A percentile compares a stretch with the other conserved stretches of the same genome.
Evolutionary conservation across 257 asterid species (phyloP).

Genomic region (Scutellaria barbata): DNA sequence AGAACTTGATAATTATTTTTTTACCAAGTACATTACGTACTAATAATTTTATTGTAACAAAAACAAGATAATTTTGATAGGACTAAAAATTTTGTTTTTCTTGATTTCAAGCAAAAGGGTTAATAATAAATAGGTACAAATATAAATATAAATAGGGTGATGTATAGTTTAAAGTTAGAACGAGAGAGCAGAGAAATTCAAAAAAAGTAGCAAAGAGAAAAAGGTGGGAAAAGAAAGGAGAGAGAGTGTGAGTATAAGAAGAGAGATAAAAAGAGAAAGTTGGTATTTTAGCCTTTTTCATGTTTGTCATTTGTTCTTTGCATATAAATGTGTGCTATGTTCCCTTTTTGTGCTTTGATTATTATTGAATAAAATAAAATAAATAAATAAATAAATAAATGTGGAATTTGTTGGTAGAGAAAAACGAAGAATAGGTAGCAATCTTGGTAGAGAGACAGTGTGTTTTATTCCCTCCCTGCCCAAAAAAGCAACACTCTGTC

Average conservation of each 20-base stretch:
- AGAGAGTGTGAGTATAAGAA: conserved; percentile 23
- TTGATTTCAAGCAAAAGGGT: too few relatives aligned
- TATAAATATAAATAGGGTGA: too few relatives aligned
- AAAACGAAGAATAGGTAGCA: conserved; percentile 24
- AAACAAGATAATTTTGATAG: too few relatives aligned
- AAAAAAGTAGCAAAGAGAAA: conserved; percentile 45
- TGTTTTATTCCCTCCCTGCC: conserved; percentile 47
- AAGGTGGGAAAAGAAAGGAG: conserved; percentile 36
- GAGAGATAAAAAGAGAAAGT: conserved; percentile 49
- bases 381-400: too few relatives aligned
- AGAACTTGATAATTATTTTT: too few relatives aligned
- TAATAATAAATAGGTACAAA: too few relatives aligned
- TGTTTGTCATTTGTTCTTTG: conserved; percentile 60
- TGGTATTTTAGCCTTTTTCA: conserved; percentile 50
- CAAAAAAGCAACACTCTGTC: conserved; percentile 65
- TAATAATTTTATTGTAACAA: too few relatives aligned
- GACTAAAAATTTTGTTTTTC: too few relatives aligned
- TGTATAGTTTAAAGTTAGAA: conserved; percentile 18
- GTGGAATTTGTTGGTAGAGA: too few relatives aligned
- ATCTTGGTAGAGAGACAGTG: conserved; percentile 53
- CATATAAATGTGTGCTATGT: conserved; percentile 46
- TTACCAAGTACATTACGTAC: too few relatives aligned
- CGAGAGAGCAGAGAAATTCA: conserved; percentile 49
- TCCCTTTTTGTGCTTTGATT: neutral
- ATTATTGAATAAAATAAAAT: too few relatives aligned